phyloP scores from a whole-genome alignment of 179 eudicot genomes.

The Amaranthus tricolor region DNA sequence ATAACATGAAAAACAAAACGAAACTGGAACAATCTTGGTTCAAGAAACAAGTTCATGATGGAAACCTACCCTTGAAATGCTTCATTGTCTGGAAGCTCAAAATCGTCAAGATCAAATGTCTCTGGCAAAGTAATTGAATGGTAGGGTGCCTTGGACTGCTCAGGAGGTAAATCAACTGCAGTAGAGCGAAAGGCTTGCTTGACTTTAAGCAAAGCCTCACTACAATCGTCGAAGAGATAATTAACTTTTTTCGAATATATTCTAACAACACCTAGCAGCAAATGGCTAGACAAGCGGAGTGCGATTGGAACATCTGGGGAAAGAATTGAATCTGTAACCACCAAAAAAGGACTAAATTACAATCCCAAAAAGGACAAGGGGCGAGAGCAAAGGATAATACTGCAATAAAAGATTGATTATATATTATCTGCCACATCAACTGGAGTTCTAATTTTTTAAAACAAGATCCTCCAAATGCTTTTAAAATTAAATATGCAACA shows the following conservation, averaged over 20 bases:
- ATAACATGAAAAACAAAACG: not conserved
- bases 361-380: not conserved
- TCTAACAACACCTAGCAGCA: constrained; percentile 97
- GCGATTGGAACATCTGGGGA: constrained; percentile 98
- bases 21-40: not conserved
- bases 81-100: constrained; percentile 88
- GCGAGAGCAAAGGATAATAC: not conserved
- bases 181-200: constrained; percentile 98
- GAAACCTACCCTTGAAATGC: constrained; percentile 60
- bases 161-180: constrained; percentile 97
- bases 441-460: not conserved
- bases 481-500: not conserved
- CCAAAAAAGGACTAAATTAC: not conserved
- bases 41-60: not conserved
- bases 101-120: constrained; percentile 98
- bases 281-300: constrained; percentile 94
- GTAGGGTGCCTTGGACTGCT: constrained; percentile 95
- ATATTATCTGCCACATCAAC: not conserved
- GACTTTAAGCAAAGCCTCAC: constrained; percentile 92
- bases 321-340: constrained; percentile 75
- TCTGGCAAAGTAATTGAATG: constrained; percentile 98
- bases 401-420: not conserved
- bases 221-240: constrained; percentile 96
- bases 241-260: constrained; percentile 90
- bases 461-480: not conserved